Base-by-base conservation (phyloP, 1,284 basidiomycete species). In the Hymenochaete sp. region DNA sequence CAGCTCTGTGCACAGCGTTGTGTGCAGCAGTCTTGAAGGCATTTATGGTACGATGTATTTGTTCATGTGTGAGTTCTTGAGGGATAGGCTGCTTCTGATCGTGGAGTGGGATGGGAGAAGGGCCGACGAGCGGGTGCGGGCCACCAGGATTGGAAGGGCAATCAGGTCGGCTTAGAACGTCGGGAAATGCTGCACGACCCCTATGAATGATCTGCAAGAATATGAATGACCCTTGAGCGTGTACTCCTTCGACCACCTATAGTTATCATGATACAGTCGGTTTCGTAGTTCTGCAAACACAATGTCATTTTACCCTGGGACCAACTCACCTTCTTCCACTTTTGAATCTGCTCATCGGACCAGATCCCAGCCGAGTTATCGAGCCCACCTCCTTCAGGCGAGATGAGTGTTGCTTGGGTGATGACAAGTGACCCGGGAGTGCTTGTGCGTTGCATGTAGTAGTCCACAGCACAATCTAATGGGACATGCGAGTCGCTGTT, bases 171-270 rank as follows among this genome's bases (percentile, higher is more conserved):
- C 48, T 49, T 4, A 69, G 62, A 4, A 65, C 51, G 0, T 55
- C 48, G 1, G 59, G 55, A 7, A 60, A 45, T 2, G 68, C 66
- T 1, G 63, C 59, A 11, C 71, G 60, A 4, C 72, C 74, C 22
- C 71, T 56, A 0, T 71, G 70, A 73, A 71, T 73, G 0, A 75
- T 57, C 53, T 79, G 75, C 3, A 62, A 24, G 55, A 62, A 72
- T 47, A 77, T 70, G 54, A 52, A 55, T 0, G 59, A 62, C 2
- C 59, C 61, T 45, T 67, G 67, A 4, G 60, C 59, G 53, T 71
- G 70, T 2, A 72, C 68, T 4, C 59, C 63, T 19, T 62, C 62
- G 11, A 58, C 59, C 42, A 67, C 49, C 56, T 60, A 33, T n/a
- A n/a, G n/a, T n/a, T n/a, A n/a, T n/a, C n/a, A n/a, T 19, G 0